Evolutionary conservation across 495 filamentous ascomycete genomes (phyloP), one percentile per base, ranked within the genome.

Genomic region (Tricharina praecox): DNA sequence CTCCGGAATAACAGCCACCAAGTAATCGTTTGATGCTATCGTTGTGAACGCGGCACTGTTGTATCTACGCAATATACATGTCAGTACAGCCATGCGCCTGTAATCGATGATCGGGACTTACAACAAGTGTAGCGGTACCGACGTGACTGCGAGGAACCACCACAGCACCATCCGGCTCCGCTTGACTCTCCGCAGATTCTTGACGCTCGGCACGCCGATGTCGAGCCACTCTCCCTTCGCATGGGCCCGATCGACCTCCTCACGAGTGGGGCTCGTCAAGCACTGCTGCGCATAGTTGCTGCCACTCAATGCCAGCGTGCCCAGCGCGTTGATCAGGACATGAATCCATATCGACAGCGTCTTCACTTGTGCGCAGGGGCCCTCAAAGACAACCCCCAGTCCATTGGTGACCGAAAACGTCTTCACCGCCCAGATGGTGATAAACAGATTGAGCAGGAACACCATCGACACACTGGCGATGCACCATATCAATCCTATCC

Each of bases 111-210:
- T n/a, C n/a, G n/a, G n/a, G n/a, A n/a, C 50, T 47, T 44, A 63
- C 58, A 64, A 40, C 15, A 64, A 38, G 58, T 64, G 62, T 34
- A 64, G 24, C 7, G 59, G 62, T n/a, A 58, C 8, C 0, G 52
- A 54, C 28, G 51, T 63, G 2, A 55, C 9, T 11, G 16, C 49
- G 3, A 61, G 32, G 7, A 36, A 19, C 10, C 26, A 38, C 61
- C 59, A 64, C 20, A 62, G 20, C 0, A 49, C 9, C 0, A 15
- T 5, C 23, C 49, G 48, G 3, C 16, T 38, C 36, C 30, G n/a
- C 19, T 25, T 16, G 10, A 38, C 18, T 16, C 35, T 16, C 10
- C 35, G 35, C 41, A 62, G 56, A 30, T 52, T 65, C 24, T 54
- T 37, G n/a, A 62, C 11, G 25, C 63, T 63, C 7, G 49, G 57